Evolutionary conservation across 352 stramenopile species (phyloP).

Genomic region (Globisporangium spinosum): DNA sequence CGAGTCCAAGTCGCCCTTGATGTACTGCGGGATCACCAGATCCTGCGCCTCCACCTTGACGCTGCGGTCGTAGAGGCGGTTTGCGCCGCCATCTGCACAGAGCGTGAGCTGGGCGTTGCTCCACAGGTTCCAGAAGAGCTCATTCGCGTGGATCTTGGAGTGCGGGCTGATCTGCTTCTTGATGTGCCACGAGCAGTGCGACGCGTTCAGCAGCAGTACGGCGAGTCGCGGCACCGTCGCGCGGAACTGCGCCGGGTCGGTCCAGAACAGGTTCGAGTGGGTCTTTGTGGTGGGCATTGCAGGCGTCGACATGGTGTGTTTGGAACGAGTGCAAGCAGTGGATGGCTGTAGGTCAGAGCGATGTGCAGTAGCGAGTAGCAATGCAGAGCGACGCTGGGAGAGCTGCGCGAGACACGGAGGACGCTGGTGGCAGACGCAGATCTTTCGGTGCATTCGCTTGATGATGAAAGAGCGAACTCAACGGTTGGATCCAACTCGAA

Average conservation of each 20-base stretch:
- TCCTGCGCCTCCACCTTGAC: slow-evolving; percentile 32
- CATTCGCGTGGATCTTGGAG: slow-evolving; percentile 24
- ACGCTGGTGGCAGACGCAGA: not conserved
- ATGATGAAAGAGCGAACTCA: not conserved
- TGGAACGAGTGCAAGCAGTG: not conserved
- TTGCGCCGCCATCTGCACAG: slow-evolving; percentile 95
- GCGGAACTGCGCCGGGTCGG: slow-evolving; percentile 24
- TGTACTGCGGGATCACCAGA: slow-evolving; percentile 78
- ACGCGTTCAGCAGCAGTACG: slow-evolving; percentile 60
- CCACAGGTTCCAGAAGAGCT: slow-evolving; percentile 76
- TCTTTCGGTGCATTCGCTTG: slow-evolving; percentile 2
- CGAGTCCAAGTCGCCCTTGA: slow-evolving; percentile 96
- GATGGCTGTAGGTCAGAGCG: too few species aligned
- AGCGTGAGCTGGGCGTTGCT: slow-evolving; percentile 62
- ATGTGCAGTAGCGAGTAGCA: not conserved
- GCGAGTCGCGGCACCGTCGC: slow-evolving; percentile 37
- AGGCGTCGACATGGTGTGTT: slow-evolving; percentile 8
- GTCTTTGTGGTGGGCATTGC: slow-evolving; percentile 8
- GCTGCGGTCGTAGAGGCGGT: slow-evolving; percentile 88
- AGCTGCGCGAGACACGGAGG: not conserved
- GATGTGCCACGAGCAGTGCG: slow-evolving; percentile 44
- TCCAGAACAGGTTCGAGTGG: slow-evolving; percentile 65
- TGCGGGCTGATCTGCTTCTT: slow-evolving; percentile 15
- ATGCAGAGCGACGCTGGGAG: not conserved
- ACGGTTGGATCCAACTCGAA: not conserved